These are phyloP conservation scores for Ormosia emarginata DNA, from an alignment of 306 rosid species.

Conservation along the genomic window DNA sequence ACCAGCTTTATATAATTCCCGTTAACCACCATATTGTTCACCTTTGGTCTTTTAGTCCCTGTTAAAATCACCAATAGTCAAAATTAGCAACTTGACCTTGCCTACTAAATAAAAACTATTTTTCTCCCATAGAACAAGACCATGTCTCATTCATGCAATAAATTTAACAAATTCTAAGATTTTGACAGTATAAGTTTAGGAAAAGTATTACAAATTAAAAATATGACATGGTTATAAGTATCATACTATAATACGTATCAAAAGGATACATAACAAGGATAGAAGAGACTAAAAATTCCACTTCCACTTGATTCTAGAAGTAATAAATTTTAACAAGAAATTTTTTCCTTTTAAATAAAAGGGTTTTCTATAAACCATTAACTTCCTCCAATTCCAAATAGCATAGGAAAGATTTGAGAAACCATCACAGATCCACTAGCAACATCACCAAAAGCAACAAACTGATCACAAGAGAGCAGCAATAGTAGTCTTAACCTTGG, in stretches of 20 bases:
- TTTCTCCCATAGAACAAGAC: neutral
- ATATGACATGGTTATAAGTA: neutral
- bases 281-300: neutral
- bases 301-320: neutral
- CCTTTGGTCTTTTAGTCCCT: neutral
- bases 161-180: neutral
- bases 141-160: slow-evolving; percentile 5
- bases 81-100: neutral
- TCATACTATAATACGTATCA: slow-evolving; percentile 1
- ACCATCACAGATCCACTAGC: slow-evolving; percentile 20
- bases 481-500: slow-evolving; percentile 16
- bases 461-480: slow-evolving; percentile 12
- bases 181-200: neutral
- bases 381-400: neutral
- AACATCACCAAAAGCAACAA: slow-evolving; percentile 18
- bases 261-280: neutral
- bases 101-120: neutral
- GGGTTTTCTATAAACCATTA: slow-evolving; percentile 1
- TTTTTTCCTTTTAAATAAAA: neutral
- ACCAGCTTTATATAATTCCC: neutral
- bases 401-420: neutral
- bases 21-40: neutral
- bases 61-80: neutral
- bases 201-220: neutral
- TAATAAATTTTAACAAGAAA: neutral